A percentile compares a stretch with the other conserved stretches of the same genome.
phyloP scores from a whole-genome alignment of 768 basidiomycete species.

The Russula lepida region DNA sequence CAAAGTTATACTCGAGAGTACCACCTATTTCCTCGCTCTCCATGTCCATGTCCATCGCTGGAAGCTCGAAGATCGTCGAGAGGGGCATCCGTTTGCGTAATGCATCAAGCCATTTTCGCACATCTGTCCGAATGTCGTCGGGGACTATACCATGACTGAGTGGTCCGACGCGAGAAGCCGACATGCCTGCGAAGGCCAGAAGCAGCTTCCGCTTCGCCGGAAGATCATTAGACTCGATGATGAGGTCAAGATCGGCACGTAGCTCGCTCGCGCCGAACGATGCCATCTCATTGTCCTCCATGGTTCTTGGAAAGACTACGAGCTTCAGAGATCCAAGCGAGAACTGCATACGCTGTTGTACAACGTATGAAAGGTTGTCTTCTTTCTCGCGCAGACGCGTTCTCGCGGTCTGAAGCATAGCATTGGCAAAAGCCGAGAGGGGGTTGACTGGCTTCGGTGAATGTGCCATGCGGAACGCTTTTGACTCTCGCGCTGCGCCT shows the following conservation, averaged over 20 bases:
- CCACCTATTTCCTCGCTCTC: conserved; percentile 50
- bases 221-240: conserved; percentile 41
- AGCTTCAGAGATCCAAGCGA: conserved; percentile 56
- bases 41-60: conserved; percentile 80
- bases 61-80: conserved; percentile 71
- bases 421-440: conserved; percentile 76
- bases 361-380: conserved; percentile 45
- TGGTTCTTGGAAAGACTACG: conserved; percentile 70
- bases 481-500: conserved; percentile 72
- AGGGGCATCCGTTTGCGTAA: conserved; percentile 56
- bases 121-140: conserved; percentile 34
- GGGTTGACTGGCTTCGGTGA: conserved; percentile 70
- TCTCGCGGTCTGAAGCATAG: conserved; percentile 69
- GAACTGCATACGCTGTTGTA: conserved; percentile 69
- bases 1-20: conserved; percentile 58
- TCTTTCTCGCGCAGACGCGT: conserved; percentile 64
- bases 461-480: conserved; percentile 65
- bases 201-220: conserved; percentile 56
- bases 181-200: conserved; percentile 68
- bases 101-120: conserved; percentile 48
- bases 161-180: conserved; percentile 65
- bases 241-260: conserved; percentile 59
- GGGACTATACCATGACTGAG: conserved; percentile 41
- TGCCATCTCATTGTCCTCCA: conserved; percentile 70
- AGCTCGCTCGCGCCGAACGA: conserved; percentile 64